Conservation (phyloP, 2,329 filamentous ascomycete species). For the Onygenales sp. region DNA sequence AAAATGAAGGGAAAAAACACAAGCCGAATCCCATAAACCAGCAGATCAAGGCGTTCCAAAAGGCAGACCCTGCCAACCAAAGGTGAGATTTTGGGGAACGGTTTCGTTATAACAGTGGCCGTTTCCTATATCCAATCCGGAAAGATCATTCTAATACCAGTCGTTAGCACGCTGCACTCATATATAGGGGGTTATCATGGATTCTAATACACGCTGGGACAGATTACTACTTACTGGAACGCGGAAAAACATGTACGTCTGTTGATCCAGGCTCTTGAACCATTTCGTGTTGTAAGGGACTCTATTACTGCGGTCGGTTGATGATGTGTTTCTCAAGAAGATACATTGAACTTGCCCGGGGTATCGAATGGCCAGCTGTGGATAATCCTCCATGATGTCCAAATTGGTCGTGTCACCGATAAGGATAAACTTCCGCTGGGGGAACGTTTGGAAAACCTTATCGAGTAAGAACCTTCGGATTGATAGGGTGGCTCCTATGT, state of each 20-base stretch:
- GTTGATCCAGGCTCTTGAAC: constrained; percentile 58
- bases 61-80: constrained; percentile 48
- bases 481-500: constrained; percentile 59
- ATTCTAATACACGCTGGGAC: background rate
- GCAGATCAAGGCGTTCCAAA: background rate
- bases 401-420: constrained; percentile 68
- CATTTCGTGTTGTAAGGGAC: constrained; percentile 69
- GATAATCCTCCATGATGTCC: constrained; percentile 60
- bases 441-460: constrained; percentile 66
- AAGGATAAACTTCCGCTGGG: constrained; percentile 64
- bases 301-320: constrained; percentile 56
- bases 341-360: constrained; percentile 69
- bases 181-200: background rate
- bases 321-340: constrained; percentile 62
- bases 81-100: constrained; percentile 62
- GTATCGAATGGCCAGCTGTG: constrained; percentile 53
- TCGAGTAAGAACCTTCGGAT: constrained; percentile 62
- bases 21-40: too few species aligned
- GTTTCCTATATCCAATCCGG: constrained; percentile 54
- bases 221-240: constrained; percentile 35
- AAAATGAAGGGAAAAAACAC: too few species aligned
- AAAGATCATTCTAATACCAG: constrained; percentile 48
- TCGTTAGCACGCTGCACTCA: background rate
- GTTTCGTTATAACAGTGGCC: constrained; percentile 59
- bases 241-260: constrained; percentile 70